A percentile compares a stretch with the other conserved stretches of the same genome.
phyloP scores from a whole-genome alignment of 2,329 filamentous ascomycete species.

The Penicillium brevicompactum region DNA sequence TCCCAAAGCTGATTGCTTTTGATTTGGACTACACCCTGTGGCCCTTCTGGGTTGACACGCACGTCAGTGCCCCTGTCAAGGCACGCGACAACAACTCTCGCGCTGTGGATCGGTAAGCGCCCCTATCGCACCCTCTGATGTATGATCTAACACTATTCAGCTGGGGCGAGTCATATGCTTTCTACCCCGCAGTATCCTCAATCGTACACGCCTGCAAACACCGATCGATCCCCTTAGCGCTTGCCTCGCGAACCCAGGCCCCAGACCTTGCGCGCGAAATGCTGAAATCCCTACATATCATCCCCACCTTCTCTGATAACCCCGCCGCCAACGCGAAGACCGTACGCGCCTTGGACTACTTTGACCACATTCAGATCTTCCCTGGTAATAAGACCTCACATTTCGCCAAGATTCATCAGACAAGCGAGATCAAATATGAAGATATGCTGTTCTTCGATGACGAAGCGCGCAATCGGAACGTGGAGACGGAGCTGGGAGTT shows the following conservation, averaged over 20 bases:
- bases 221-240: slow-evolving; percentile 62
- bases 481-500: slow-evolving; percentile 71
- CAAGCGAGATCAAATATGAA: slow-evolving; percentile 70
- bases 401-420: slow-evolving; percentile 72
- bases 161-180: slow-evolving; percentile 67
- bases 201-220: slow-evolving; percentile 65
- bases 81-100: slow-evolving; percentile 56
- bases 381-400: slow-evolving; percentile 84
- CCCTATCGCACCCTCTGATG: neutral
- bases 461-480: slow-evolving; percentile 82
- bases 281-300: slow-evolving; percentile 71
- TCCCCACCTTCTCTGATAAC: slow-evolving; percentile 46
- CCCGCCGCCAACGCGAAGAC: slow-evolving; percentile 50
- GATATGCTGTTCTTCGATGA: slow-evolving; percentile 98
- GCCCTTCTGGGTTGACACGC: slow-evolving; percentile 98
- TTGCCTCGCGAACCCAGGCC: slow-evolving; percentile 78
- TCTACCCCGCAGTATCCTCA: slow-evolving; percentile 70
- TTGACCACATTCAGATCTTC: slow-evolving; percentile 63
- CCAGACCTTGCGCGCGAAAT: slow-evolving; percentile 80
- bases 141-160: slow-evolving; percentile 25
- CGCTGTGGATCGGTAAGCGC: slow-evolving; percentile 43
- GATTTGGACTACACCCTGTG: slow-evolving; percentile 98
- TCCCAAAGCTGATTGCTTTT: slow-evolving; percentile 85
- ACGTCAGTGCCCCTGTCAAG: slow-evolving; percentile 75
- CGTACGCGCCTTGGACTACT: slow-evolving; percentile 52